Evolutionary conservation across 148 eudicot genomes (phyloP), one percentile per base, ranked within the genome.

Genomic region (Rhododendron simsii): DNA sequence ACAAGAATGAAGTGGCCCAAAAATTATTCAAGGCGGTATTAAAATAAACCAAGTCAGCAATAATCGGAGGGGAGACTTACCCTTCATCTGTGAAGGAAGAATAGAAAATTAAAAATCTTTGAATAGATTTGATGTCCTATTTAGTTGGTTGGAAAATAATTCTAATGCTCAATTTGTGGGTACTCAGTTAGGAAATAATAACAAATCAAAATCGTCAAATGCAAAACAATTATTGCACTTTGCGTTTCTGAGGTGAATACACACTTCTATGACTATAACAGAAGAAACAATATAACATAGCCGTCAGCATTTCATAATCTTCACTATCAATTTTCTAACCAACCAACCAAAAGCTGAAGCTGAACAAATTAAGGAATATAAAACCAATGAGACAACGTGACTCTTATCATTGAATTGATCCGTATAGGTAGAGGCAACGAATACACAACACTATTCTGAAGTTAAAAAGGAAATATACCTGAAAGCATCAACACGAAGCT

Each of bases 221-320:
- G 41, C 20, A 2, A 67, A 21, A 45, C 85, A 82, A 28, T 7
- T 81, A 59, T 5, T 81, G 15, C 48, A 57, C 48, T 37, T 55
- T 57, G 4, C 48, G 11, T 23, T 83, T 65, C 75, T 8, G 69
- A 39, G 21, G 74, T 67, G 55, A 44, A 6, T 69, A 16, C 51
- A n/a, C 61, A 20, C 33, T 83, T 6, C 20, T 3, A 37, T 4
- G 12, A 51, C 33, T 7, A 39, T 12, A 14, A 53, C 12, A 30
- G 9, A 26, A 41, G n/a, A 39, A 75, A 75, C n/a, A 75, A 39
- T 75, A 39, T 13, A 37, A 61, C 30, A 82, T 16, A 10, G 39
- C 14, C 47, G 12, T 83, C 85, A 83, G 37, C 45, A 65, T 65
- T 83, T 65, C 44, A 63, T 65, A 20, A 30, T n/a, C 75, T 82